phyloP scores from a whole-genome alignment of 306 rosid genomes.

The Glycine tomentella region DNA sequence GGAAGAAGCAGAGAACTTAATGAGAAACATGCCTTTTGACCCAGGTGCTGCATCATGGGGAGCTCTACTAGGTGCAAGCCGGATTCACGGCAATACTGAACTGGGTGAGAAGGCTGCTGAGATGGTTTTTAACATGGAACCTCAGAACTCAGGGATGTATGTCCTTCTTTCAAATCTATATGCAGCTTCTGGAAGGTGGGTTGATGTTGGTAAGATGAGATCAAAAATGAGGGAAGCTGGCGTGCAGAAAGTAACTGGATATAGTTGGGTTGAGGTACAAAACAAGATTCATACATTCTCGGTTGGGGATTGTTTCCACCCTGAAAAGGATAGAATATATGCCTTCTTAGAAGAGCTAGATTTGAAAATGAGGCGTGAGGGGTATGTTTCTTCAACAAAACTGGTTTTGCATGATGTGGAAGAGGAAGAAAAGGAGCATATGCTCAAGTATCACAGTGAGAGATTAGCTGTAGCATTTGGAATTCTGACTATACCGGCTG shows the following conservation, averaged over 20 bases:
- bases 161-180: slow-evolving; percentile 89
- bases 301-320: slow-evolving; percentile 79
- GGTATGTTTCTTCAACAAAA: slow-evolving; percentile 80
- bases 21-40: slow-evolving; percentile 75
- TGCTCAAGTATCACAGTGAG: slow-evolving; percentile 89
- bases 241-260: slow-evolving; percentile 81
- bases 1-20: slow-evolving; percentile 73
- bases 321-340: slow-evolving; percentile 69
- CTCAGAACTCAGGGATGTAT: slow-evolving; percentile 85
- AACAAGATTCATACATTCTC: slow-evolving; percentile 75
- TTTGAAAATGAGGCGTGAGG: slow-evolving; percentile 74
- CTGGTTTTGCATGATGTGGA: slow-evolving; percentile 91
- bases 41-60: slow-evolving; percentile 93
- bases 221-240: slow-evolving; percentile 74
- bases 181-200: slow-evolving; percentile 93
- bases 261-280: slow-evolving; percentile 89
- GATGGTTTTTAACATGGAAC: slow-evolving; percentile 85
- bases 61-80: slow-evolving; percentile 78
- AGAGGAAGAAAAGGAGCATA: slow-evolving; percentile 87
- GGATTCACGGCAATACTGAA: slow-evolving; percentile 78
- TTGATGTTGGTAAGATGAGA: slow-evolving; percentile 76
- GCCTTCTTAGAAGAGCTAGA: slow-evolving; percentile 80
- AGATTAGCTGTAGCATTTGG: slow-evolving; percentile 92
- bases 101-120: slow-evolving; percentile 84
- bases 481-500: slow-evolving; percentile 72